phyloP scores from a whole-genome alignment of 2,329 filamentous ascomycete genomes.

The Aspergillus terreus region DNA sequence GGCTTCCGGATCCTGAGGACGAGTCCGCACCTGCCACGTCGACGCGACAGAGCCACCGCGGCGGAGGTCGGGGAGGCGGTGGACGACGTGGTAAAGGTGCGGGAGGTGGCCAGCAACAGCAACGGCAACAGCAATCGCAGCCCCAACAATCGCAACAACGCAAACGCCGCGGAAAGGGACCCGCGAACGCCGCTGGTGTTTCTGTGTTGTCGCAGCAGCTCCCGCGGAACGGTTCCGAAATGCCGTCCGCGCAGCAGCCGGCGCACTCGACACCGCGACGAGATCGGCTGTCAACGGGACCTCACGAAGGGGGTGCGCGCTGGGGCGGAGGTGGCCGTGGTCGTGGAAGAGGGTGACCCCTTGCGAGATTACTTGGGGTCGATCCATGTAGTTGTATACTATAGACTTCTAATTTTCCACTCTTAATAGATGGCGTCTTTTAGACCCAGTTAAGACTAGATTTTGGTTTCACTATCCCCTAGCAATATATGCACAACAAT shows the following conservation, averaged over 20 bases:
- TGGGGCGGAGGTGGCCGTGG: not conserved
- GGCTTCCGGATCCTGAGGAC: conserved; percentile 24
- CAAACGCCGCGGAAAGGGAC: conserved; percentile 13
- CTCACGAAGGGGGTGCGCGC: not conserved
- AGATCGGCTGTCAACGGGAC: conserved; percentile 1
- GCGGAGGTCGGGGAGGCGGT: conserved; percentile 2
- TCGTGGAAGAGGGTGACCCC: not conserved
- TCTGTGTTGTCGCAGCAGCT: conserved; percentile 9
- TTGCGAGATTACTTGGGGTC: too few relatives aligned
- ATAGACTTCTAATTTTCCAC: not conserved
- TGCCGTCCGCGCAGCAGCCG: conserved; percentile 7
- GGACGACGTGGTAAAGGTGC: not conserved
- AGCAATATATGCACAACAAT: too few relatives aligned
- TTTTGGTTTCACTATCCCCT: too few relatives aligned
- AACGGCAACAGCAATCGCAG: not conserved
- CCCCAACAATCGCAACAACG: conserved; percentile 4
- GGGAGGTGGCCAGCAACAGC: not conserved
- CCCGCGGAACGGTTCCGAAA: conserved; percentile 4
- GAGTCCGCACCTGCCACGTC: conserved; percentile 10
- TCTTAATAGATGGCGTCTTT: too few relatives aligned
- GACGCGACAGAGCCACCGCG: conserved; percentile 6
- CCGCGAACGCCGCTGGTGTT: not conserved
- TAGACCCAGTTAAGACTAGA: too few relatives aligned
- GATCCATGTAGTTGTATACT: not conserved
- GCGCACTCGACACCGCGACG: conserved; percentile 8